Evolutionary conservation across 495 filamentous ascomycete species (phyloP).

Genomic region (Parathielavia hyrcaniae): DNA sequence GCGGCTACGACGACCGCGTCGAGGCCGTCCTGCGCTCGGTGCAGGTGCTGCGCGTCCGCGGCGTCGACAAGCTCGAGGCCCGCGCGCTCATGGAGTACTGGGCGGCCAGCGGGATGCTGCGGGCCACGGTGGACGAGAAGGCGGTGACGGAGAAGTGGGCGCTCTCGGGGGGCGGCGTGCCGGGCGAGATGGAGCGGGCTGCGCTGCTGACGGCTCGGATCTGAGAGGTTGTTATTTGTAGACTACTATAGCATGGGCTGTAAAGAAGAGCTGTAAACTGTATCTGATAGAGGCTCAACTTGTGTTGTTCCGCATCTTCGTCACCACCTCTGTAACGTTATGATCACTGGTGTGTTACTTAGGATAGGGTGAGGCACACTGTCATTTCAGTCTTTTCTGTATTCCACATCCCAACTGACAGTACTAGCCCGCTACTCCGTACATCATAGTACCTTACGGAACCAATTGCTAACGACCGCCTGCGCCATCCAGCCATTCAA

Average conservation of each 20-base stretch:
- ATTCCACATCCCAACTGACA: background rate
- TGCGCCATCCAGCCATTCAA: background rate
- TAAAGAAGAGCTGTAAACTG: constrained; percentile 9
- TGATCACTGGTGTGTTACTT: background rate
- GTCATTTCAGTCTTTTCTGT: background rate
- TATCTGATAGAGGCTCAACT: constrained; percentile 8
- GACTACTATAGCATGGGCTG: constrained; percentile 2
- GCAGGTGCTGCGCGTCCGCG: constrained; percentile 48
- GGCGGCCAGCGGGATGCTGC: constrained; percentile 74
- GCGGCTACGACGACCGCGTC: constrained; percentile 61
- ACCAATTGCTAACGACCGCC: background rate
- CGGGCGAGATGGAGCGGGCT: constrained; percentile 74
- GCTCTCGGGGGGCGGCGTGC: constrained; percentile 69
- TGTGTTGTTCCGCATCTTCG: background rate
- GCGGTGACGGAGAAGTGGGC: constrained; percentile 81
- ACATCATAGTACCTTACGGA: background rate
- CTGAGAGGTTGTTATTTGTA: constrained; percentile 8
- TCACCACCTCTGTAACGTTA: background rate
- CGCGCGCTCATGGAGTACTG: constrained; percentile 87
- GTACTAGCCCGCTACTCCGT: background rate
- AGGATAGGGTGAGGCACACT: background rate
- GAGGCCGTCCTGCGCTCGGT: constrained; percentile 51
- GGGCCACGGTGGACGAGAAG: constrained; percentile 59
- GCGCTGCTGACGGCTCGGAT: constrained; percentile 46
- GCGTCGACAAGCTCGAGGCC: constrained; percentile 68